Base-by-base conservation (phyloP, 2,329 filamentous ascomycete genomes). In the Penicillium sp. region DNA sequence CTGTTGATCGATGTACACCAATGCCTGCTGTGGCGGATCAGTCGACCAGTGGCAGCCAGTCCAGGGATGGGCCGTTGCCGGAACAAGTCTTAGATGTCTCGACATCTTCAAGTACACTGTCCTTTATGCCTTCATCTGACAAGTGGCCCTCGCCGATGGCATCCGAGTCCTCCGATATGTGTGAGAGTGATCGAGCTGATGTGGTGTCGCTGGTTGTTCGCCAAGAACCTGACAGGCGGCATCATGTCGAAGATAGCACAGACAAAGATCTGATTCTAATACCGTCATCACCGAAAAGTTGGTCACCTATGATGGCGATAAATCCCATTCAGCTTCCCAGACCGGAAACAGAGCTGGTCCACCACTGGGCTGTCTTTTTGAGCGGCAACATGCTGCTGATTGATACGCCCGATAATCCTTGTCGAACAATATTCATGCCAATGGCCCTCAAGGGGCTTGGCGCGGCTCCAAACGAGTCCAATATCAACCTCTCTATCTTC, bases 301-400 rank as follows among this genome's bases (percentile, higher is more conserved):
- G 22, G 4, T 37, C 22, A 4, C 22, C 43, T 2, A 31, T 31
- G 35, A 31, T 48, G 28, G 39, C 58, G 7, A 47, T 69, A 8
- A 59, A 52, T 51, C 57, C 63, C 7, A 48, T 58, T 11, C 42
- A 39, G 4, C 55, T 67, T 4, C 47, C 62, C 10, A 56, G 56
- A 35, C 60, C 53, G 6, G 65, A 69, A 28, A 67, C 57, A 4
- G 70, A 71, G 38, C 54, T 73, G 8, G 58, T 73, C 12, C 68
- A 72, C 47, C 69, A 73, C 49, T 73, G 71, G 71, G 68, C 68
- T 6, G 62, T 67, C 34, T 71, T 73, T 47, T 63, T 72, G 3
- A 69, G 66, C 25, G 69, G 71, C 49, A 69, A 71, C 25, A 67
- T 73, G 58, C 61, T 73, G 2, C 61, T 71, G 25, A 63, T 72